Percentiles rank a stretch among this genome's conserved stretches.
These are phyloP conservation scores for Lasiodiplodia sp. DNA, from an alignment of 2,329 filamentous ascomycete genomes.

Conservation along the genomic window DNA sequence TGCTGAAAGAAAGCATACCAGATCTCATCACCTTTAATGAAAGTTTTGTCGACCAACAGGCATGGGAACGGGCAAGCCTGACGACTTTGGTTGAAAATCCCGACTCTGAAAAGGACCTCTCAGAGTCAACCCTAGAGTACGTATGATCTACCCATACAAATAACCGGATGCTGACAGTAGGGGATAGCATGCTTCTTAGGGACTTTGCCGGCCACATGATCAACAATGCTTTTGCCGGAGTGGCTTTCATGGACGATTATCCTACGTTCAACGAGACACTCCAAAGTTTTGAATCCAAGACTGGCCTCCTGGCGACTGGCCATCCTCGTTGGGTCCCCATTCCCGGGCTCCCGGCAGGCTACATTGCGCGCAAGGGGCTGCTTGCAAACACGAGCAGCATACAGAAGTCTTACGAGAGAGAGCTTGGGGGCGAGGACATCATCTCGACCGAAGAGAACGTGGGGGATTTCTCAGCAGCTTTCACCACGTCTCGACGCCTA, in stretches of 20 bases:
- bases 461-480: slow-evolving; percentile 43
- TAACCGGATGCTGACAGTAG: slow-evolving; percentile 40
- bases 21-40: slow-evolving; percentile 66
- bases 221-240: slow-evolving; percentile 61
- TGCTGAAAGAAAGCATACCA: slow-evolving; percentile 56
- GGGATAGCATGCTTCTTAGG: slow-evolving; percentile 55
- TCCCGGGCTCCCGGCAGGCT: slow-evolving; percentile 57
- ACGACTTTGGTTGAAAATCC: slow-evolving; percentile 51
- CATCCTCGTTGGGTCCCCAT: slow-evolving; percentile 64
- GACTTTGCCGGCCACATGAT: slow-evolving; percentile 64
- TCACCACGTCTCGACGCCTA: slow-evolving; percentile 39
- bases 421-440: slow-evolving; percentile 38
- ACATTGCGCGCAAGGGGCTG: slow-evolving; percentile 46
- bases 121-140: slow-evolving; percentile 59
- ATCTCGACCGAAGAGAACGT: slow-evolving; percentile 40
- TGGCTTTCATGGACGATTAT: slow-evolving; percentile 59
- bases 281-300: slow-evolving; percentile 62
- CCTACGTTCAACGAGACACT: slow-evolving; percentile 63
- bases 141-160: slow-evolving; percentile 31
- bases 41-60: slow-evolving; percentile 67
- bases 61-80: slow-evolving; percentile 65
- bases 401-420: slow-evolving; percentile 42
- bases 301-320: slow-evolving; percentile 62
- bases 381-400: slow-evolving; percentile 38
- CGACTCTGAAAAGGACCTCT: slow-evolving; percentile 51